Percentiles rank a stretch among this genome's conserved stretches.
These are phyloP conservation scores for Byssothecium circinans DNA, from an alignment of 2,329 filamentous ascomycete species.

Conservation along the genomic window DNA sequence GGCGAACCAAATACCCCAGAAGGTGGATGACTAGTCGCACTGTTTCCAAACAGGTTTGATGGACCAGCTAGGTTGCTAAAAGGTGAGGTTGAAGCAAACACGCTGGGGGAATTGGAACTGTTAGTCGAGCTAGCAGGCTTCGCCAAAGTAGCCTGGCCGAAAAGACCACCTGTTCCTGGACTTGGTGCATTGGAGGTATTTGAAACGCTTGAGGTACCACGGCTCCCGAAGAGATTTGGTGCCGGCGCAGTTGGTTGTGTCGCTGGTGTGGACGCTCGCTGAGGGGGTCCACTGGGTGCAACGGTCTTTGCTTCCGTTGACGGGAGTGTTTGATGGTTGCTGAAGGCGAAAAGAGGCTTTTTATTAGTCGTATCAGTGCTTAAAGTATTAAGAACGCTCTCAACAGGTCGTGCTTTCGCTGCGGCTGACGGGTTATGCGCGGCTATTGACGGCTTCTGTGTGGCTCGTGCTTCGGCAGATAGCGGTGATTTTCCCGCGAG, in stretches of 20 bases:
- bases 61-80: slow-evolving; percentile 1
- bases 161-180: slow-evolving; percentile 5
- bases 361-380: slow-evolving; percentile 1
- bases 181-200: slow-evolving; percentile 4
- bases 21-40: slow-evolving; percentile 1
- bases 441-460: slow-evolving; percentile 1
- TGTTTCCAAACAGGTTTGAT: slow-evolving; percentile 3
- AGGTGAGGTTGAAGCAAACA: slow-evolving; percentile 3
- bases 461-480: slow-evolving; percentile 5
- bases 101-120: slow-evolving; percentile 4
- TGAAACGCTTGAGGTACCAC: slow-evolving; percentile 1
- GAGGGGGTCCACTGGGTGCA: slow-evolving; percentile 6
- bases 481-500: slow-evolving; percentile 2
- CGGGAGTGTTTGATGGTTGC: slow-evolving; percentile 4
- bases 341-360: slow-evolving; percentile 3
- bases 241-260: slow-evolving; percentile 4
- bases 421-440: neutral
- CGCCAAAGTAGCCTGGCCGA: slow-evolving; percentile 4
- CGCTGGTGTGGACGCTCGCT: slow-evolving; percentile 6
- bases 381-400: slow-evolving; percentile 1
- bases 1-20: slow-evolving; percentile 4
- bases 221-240: slow-evolving; percentile 3
- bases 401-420: slow-evolving; percentile 4
- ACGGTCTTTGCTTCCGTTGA: slow-evolving; percentile 3
- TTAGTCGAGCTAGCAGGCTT: slow-evolving; percentile 6